A percentile compares a stretch with the other conserved stretches of the same genome.
These are phyloP conservation scores for Colletotrichum gloeosporioides DNA, from an alignment of 2,329 filamentous ascomycete species.

Conservation along the genomic window DNA sequence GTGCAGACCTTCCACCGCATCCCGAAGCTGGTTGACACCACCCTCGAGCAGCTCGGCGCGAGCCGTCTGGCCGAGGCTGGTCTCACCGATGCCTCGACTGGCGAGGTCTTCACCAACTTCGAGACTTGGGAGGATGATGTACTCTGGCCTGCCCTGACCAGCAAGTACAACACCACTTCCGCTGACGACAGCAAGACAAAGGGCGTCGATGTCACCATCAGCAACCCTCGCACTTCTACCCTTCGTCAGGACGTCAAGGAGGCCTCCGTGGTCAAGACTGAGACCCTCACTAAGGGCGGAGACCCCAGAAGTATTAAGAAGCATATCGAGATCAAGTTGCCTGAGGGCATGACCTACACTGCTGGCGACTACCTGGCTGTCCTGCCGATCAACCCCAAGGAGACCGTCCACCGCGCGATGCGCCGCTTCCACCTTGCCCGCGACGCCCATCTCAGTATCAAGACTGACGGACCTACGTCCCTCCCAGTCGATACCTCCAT, in stretches of 20 bases:
- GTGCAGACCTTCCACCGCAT: slow-evolving; percentile 69
- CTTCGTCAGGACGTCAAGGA: slow-evolving; percentile 67
- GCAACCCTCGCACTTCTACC: slow-evolving; percentile 57
- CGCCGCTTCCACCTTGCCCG: slow-evolving; percentile 71
- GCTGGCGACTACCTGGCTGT: slow-evolving; percentile 80
- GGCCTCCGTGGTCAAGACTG: slow-evolving; percentile 60
- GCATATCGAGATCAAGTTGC: slow-evolving; percentile 73
- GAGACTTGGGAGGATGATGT: slow-evolving; percentile 70
- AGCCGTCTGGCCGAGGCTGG: slow-evolving; percentile 51
- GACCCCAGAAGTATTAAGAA: slow-evolving; percentile 58
- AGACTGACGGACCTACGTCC: slow-evolving; percentile 52
- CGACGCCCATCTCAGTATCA: slow-evolving; percentile 71
- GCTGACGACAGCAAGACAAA: slow-evolving; percentile 18
- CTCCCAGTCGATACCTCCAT: slow-evolving; percentile 63
- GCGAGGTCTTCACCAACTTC: slow-evolving; percentile 73
- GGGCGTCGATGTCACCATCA: slow-evolving; percentile 54
- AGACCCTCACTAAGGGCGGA: slow-evolving; percentile 49
- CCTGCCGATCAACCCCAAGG: slow-evolving; percentile 71
- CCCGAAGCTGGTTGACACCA: slow-evolving; percentile 65
- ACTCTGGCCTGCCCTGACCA: slow-evolving; percentile 55
- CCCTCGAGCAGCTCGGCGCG: slow-evolving; percentile 45
- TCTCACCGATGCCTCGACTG: slow-evolving; percentile 63
- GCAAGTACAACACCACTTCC: slow-evolving; percentile 50
- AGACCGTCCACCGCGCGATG: slow-evolving; percentile 68
- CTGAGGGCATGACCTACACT: slow-evolving; percentile 68